These are phyloP conservation scores for Hemisphaericaspora lyxosophila DNA, from an alignment of 1,139 yeast species.

Conservation along the genomic window DNA sequence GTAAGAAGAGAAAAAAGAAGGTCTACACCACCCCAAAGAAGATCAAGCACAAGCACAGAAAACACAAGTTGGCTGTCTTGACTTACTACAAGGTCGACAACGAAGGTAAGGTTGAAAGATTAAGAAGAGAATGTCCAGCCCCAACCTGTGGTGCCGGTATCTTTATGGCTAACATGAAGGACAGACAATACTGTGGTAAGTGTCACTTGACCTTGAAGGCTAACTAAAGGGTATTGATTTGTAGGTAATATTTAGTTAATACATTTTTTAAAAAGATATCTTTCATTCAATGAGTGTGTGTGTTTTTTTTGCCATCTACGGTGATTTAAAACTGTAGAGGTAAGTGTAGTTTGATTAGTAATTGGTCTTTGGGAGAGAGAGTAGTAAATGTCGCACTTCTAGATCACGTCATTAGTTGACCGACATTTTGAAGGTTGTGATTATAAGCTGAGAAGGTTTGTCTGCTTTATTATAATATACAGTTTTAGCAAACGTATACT, in stretches of 20 bases:
- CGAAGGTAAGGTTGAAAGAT: conserved; percentile 98
- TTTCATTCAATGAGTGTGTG: not conserved
- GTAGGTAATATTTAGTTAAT: conserved; percentile 1
- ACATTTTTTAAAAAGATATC: conserved; percentile 4
- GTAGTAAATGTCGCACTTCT: too few species aligned
- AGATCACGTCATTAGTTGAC: too few species aligned
- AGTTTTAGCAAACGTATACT: too few species aligned
- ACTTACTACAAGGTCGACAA: conserved; percentile 99
- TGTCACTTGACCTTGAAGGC: conserved; percentile 93
- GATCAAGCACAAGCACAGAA: conserved; percentile 99
- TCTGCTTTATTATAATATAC: too few species aligned
- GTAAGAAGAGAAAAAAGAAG: conserved; percentile 99
- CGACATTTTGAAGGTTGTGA: too few species aligned
- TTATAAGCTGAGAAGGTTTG: too few species aligned
- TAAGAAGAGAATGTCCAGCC: conserved; percentile 97
- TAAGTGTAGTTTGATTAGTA: too few species aligned
- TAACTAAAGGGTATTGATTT: conserved; percentile 27
- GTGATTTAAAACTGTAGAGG: too few species aligned
- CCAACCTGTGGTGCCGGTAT: conserved; percentile 97
- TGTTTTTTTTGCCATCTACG: too few species aligned
- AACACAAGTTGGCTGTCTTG: conserved; percentile 98
- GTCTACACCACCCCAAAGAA: conserved; percentile 99
- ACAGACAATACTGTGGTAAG: conserved; percentile 99
- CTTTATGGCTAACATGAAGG: conserved; percentile 99
- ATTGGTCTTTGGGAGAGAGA: too few species aligned